Evolutionary conservation across 2,329 filamentous ascomycete species (phyloP).

Genomic region (Aspergillus sergii): DNA sequence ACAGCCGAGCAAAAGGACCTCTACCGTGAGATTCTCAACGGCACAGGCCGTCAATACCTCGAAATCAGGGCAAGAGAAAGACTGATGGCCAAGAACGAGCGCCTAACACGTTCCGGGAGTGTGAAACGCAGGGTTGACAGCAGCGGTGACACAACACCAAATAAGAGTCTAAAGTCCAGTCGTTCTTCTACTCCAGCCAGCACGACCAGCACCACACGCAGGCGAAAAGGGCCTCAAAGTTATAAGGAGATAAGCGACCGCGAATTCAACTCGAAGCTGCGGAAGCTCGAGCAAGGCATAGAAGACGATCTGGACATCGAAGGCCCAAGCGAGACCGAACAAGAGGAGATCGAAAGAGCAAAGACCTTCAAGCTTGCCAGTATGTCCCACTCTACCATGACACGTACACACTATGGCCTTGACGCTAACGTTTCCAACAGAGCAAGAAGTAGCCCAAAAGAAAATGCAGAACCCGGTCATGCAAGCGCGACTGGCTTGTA

Average conservation of each 20-base stretch:
- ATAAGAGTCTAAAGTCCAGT: constrained; percentile 76
- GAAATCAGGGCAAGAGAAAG: constrained; percentile 54
- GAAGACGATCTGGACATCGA: constrained; percentile 59
- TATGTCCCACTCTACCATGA: constrained; percentile 43
- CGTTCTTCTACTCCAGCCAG: constrained; percentile 72
- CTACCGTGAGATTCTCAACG: constrained; percentile 83
- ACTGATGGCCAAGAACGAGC: constrained; percentile 44
- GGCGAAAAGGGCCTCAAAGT: constrained; percentile 57
- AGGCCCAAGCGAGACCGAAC: constrained; percentile 48
- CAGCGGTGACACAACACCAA: constrained; percentile 51
- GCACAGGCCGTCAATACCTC: constrained; percentile 60
- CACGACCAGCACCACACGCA: constrained; percentile 51
- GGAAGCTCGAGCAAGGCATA: constrained; percentile 52
- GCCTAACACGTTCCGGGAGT: constrained; percentile 44
- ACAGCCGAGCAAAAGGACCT: constrained; percentile 88
- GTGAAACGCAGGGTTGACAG: constrained; percentile 61
- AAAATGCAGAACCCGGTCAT: constrained; percentile 92
- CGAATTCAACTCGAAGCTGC: constrained; percentile 74
- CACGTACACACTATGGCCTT: not conserved
- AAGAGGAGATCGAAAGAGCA: constrained; percentile 66
- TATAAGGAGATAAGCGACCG: constrained; percentile 76
- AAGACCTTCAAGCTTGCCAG: constrained; percentile 76
- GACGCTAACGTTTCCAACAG: constrained; percentile 45
- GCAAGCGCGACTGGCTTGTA: constrained; percentile 89
- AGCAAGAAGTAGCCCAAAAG: constrained; percentile 84